These are phyloP conservation scores for Candida michaelii DNA, from an alignment of 805 yeast genomes.

Conservation along the genomic window DNA sequence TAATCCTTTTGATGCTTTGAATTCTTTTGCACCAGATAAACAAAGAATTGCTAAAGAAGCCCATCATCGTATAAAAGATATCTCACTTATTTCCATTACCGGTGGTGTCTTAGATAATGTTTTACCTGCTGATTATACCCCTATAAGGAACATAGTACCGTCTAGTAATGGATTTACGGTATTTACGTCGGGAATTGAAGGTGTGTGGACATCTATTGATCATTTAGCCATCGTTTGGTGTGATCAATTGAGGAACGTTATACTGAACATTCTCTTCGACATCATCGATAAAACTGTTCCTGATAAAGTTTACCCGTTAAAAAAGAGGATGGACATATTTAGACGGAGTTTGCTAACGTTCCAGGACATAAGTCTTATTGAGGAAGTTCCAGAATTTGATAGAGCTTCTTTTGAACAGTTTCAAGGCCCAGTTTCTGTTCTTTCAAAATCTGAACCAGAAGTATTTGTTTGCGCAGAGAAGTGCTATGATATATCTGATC, in stretches of 20 bases:
- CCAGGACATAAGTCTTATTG: neutral
- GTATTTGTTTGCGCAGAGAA: neutral
- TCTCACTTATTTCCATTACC: slow-evolving; percentile 79
- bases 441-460: neutral
- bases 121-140: slow-evolving; percentile 88
- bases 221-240: slow-evolving; percentile 98
- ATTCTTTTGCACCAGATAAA: neutral
- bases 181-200: slow-evolving; percentile 81
- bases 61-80: slow-evolving; percentile 47
- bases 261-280: slow-evolving; percentile 61
- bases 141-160: slow-evolving; percentile 71
- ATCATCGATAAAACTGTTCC: slow-evolving; percentile 52
- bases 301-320: slow-evolving; percentile 51
- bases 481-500: slow-evolving; percentile 1
- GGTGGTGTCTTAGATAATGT: slow-evolving; percentile 82
- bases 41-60: slow-evolving; percentile 33
- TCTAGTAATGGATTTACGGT: slow-evolving; percentile 76
- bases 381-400: neutral
- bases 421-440: neutral
- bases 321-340: slow-evolving; percentile 59
- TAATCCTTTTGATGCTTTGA: slow-evolving; percentile 1
- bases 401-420: neutral
- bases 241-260: slow-evolving; percentile 68
- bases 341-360: slow-evolving; percentile 19
- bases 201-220: slow-evolving; percentile 92